These are phyloP conservation scores for Hanseniaspora sp. DNA, from an alignment of 1,139 yeast species.

Conservation along the genomic window DNA sequence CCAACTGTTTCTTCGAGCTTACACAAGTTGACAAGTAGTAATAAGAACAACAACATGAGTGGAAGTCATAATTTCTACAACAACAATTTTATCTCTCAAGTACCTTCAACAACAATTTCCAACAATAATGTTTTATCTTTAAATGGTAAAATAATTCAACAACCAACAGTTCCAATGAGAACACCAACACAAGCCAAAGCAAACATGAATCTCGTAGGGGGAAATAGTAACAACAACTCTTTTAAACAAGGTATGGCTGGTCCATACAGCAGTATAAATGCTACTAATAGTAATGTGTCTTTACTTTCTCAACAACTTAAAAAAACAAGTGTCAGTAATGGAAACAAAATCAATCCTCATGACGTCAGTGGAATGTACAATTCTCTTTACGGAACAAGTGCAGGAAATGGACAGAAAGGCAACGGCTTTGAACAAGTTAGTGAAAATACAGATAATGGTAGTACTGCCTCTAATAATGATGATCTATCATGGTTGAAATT, in stretches of 20 bases:
- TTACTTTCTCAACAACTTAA: neutral
- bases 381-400: constrained; percentile 17
- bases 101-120: constrained; percentile 14
- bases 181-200: neutral
- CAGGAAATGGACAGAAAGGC: constrained; percentile 15
- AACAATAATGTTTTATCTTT: constrained; percentile 9
- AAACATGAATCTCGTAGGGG: neutral
- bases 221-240: neutral
- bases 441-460: constrained; percentile 6
- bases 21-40: constrained; percentile 1
- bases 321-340: neutral
- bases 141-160: constrained; percentile 13
- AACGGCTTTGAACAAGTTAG: constrained; percentile 13
- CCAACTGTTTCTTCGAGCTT: constrained; percentile 1
- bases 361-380: constrained; percentile 16
- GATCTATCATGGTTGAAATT: constrained; percentile 31
- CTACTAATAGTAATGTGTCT: neutral
- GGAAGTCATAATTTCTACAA: constrained; percentile 14
- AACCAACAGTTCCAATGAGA: neutral
- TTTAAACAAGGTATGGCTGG: neutral
- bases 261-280: neutral
- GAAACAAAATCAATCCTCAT: constrained; percentile 8
- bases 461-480: constrained; percentile 16
- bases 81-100: constrained; percentile 12
- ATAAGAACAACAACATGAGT: constrained; percentile 10